Base-by-base conservation (phyloP, 169 alveolate species). In the Miamiensis avidus region DNA sequence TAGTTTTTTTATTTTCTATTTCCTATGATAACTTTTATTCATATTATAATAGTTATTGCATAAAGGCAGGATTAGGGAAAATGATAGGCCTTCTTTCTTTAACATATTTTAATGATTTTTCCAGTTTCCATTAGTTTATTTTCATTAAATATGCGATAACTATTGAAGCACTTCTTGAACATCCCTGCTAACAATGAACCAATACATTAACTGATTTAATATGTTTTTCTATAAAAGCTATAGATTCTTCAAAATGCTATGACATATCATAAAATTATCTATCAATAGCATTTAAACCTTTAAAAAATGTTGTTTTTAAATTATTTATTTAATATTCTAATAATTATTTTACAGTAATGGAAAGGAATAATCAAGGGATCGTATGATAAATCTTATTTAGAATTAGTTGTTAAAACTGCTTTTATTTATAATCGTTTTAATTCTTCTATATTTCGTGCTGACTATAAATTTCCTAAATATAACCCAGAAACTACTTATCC, bases 71-170 rank as follows among this genome's bases (percentile, higher is more conserved):
- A 32, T 78, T 78, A 27, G 83, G 83, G 26, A 29, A 34, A 0
- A 65, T 65, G 27, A 34, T 33, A 0, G 31, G 31, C n/a, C 83
- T 33, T 78, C 29, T 78, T 0, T 29, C 29, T 78, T 49, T 33
- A 15, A 78, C 72, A 78, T 33, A 78, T 31, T 29, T 20, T 28
- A 78, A 78, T 33, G 31, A 69, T 32, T 78, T 49, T 33, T 26
- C 29, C 30, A 34, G 34, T 25, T 34, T 78, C 27, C 27, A 6
- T 33, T 78, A 25, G 49, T 34, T 78, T 65, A 32, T 78, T 34
- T 29, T 81, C 85, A 81, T 81, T 31, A 81, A 81, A 72, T 81
- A 81, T 29, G 85, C 85, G 1, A 81, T 81, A 25, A 81, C 85
- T n/a, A 81, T 49, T n/a, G 85, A 30, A 11, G 85, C 30, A 64